Base-by-base conservation (phyloP, 2,329 filamentous ascomycete species). In the Sporothrix sp. region DNA sequence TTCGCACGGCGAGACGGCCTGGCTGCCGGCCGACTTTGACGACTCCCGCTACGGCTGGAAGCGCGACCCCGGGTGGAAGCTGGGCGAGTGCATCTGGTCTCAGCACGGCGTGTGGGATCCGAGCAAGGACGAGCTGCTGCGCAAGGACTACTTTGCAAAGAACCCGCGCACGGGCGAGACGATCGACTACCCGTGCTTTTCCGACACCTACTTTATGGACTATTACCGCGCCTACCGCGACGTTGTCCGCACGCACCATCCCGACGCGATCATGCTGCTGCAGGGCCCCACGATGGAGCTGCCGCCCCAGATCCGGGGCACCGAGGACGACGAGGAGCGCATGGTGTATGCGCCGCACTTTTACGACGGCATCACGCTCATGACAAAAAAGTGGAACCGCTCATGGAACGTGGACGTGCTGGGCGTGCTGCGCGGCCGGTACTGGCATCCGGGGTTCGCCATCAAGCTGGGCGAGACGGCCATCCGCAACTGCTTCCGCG, bases 381-480 rank as follows among this genome's bases (percentile, higher is more conserved):
- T 98, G 77, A 97, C 88, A 11, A 98, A 98, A 69, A 95, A 95
- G 66, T 98, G 93, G 93, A 98, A 97, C 63, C 85, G 90, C 35
- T 82, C 85, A 14, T 98, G 93, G 85, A 98, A 98, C 59, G 85
- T 98, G 7, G 93, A 98, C 63, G 87, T 98, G 4, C 81, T 98
- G 46, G 93, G 93, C 2, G 79, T 98, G 13, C 72, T 98, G 38
- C 84, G 93, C 40, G 93, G 93, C 11, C 84, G 84, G 57, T 98
- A 98, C 62, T 73, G 86, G 58, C 85, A 84, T 20, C 93, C 93
- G 11, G 87, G 87, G 1, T 91, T 98, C 62, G 93, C 88, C 3
- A 84, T 98, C 64, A 93, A 90, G 62, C 74, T 98, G 42, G 93
- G 93, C 43, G 91, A 97, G 70, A 86, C 82, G 3, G 91, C 93